Evolutionary conservation across 306 rosid genomes (phyloP), one percentile per base, ranked within the genome.

Genomic region (Castanopsis chinensis): DNA sequence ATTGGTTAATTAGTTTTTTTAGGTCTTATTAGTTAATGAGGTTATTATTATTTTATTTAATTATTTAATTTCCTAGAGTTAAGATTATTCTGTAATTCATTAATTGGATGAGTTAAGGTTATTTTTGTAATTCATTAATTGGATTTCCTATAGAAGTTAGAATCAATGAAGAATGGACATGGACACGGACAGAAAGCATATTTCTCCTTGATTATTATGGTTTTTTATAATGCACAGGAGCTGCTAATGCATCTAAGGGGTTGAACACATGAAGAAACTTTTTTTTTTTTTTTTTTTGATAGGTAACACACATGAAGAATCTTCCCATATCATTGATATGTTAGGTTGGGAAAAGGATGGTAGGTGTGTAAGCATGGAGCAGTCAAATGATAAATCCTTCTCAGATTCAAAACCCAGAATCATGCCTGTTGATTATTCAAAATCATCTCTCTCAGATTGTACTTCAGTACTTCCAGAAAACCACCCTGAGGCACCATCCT

Each of bases 381-480:
- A 69, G 65, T 28, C 75, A 18, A 86, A 77, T 75, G 89, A 83
- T 74, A 83, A 89, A 81, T 80, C 88, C 73, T 58, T 65, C 63
- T 80, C 69, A 80, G 80, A 84, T 79, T 76, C 71, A 75, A 76
- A 77, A 72, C 14, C 79, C 73, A 76, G 75, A 25, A 74, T 91
- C 70, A 35, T 32, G 75, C 85, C 89, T 23, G 25, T 59, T 71
- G 87, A 89, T 27, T 71, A 74, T 81, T 76, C 84, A 18, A 80
- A 74, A 78, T 9, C 83, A 78, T 72, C 94, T 9, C 19, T 20
- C 71, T n/a, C 72, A 58, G 92, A 80, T 51, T n/a, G 91, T 18
- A 60, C 75, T 80, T 57, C 81, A 15, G 77, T 73, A 53, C 78
- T 88, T 79, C 80, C 77, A 49, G 93, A 87, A 72, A 72, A 84